Percentiles rank a stretch among this genome's conserved stretches.
Evolutionary conservation across 192 early-diverging fungal species (phyloP).

Genomic region (Physocladia obscura): DNA sequence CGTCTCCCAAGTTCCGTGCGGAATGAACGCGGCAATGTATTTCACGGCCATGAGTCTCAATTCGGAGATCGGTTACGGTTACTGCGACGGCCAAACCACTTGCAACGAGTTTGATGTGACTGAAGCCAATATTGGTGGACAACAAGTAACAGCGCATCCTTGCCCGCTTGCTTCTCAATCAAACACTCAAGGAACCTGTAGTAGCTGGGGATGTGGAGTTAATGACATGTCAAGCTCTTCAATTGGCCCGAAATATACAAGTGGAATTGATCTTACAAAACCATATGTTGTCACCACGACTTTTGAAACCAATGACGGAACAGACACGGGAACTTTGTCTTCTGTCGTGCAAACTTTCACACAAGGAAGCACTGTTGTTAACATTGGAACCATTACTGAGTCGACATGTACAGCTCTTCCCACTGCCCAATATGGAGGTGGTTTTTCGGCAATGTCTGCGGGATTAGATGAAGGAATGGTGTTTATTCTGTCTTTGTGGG

Average conservation of each 20-base stretch:
- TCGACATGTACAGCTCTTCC: background rate
- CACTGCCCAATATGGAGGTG: background rate
- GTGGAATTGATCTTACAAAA: background rate
- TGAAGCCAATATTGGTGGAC: slow-evolving; percentile 37
- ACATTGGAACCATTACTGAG: background rate
- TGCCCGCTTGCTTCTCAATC: background rate
- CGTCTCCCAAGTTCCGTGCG: slow-evolving; percentile 38
- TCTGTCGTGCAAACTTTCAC: background rate
- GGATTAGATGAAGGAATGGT: background rate
- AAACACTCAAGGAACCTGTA: background rate
- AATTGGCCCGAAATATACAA: background rate
- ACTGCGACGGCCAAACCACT: slow-evolving; percentile 43
- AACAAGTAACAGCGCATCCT: background rate
- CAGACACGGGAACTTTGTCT: background rate
- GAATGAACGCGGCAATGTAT: slow-evolving; percentile 43
- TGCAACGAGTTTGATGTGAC: slow-evolving; percentile 41
- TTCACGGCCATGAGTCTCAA: slow-evolving; percentile 28
- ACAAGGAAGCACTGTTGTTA: background rate
- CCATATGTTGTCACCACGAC: background rate
- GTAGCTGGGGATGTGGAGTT: background rate
- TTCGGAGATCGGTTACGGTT: slow-evolving; percentile 24
- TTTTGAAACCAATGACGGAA: background rate
- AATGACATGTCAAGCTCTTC: background rate
- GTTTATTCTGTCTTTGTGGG: background rate
- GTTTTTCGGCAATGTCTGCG: background rate